Percentiles rank a stretch among this genome's conserved stretches.
phyloP scores from a whole-genome alignment of 2,329 filamentous ascomycete genomes.

The Gaeumannomyces tritici region DNA sequence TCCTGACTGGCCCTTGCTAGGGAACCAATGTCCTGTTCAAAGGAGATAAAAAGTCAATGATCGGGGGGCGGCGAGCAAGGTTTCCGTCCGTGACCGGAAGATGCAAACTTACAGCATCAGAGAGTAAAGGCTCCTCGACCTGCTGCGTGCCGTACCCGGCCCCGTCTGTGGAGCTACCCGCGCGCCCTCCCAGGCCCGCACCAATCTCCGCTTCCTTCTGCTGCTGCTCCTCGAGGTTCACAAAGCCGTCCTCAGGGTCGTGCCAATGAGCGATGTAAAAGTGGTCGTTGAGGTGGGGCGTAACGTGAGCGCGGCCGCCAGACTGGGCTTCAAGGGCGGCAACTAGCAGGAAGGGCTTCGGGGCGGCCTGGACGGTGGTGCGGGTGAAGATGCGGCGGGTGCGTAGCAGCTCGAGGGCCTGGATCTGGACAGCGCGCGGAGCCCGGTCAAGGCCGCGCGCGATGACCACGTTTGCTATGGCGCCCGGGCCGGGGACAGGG shows the following conservation, averaged over 20 bases:
- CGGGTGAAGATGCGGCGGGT: conserved; percentile 69
- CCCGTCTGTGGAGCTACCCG: too few relatives aligned
- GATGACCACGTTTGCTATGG: conserved; percentile 73
- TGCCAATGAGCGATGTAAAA: conserved; percentile 88
- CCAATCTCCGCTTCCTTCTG: conserved; percentile 16
- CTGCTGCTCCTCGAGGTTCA: conserved; percentile 56
- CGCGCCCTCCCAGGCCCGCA: conserved; percentile 14
- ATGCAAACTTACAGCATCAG: conserved; percentile 28
- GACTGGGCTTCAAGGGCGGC: conserved; percentile 50
- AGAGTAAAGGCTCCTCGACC: conserved; percentile 23
- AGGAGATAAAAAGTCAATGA: neutral
- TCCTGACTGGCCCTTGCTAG: conserved; percentile 48
- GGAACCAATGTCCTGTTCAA: conserved; percentile 37
- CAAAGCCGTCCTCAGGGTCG: conserved; percentile 59
- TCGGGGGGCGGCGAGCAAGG: neutral
- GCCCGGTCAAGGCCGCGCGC: conserved; percentile 71
- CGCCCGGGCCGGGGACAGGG: conserved; percentile 5
- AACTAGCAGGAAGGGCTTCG: conserved; percentile 71
- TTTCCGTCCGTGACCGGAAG: too few relatives aligned
- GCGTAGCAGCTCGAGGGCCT: conserved; percentile 68
- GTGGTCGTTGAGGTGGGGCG: conserved; percentile 62
- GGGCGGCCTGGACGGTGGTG: conserved; percentile 62
- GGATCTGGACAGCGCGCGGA: conserved; percentile 69
- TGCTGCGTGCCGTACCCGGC: conserved; percentile 3
- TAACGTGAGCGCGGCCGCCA: conserved; percentile 37